phyloP scores from a whole-genome alignment of 306 rosid genomes.

The Arachis hypogaea region DNA sequence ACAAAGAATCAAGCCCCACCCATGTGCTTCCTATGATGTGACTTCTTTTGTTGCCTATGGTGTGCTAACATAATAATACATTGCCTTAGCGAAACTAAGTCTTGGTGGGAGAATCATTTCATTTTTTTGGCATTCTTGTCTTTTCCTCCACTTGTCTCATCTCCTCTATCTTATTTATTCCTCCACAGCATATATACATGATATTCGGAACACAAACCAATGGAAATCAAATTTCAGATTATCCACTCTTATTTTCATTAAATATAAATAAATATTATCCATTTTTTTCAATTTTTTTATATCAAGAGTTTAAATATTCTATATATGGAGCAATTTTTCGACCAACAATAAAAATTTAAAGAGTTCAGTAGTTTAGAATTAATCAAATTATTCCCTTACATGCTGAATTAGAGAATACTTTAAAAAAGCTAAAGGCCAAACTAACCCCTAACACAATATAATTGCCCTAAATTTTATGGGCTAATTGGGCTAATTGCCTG shows the following conservation, averaged over 20 bases:
- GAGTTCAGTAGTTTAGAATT: too few species aligned
- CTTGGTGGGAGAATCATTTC: neutral
- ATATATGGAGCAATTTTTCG: too few species aligned
- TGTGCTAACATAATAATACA: neutral
- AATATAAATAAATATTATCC: neutral
- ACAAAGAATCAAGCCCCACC: slow-evolving; percentile 51
- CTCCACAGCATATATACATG: neutral
- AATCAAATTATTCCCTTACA: too few species aligned
- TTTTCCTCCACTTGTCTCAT: neutral
- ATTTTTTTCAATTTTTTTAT: too few species aligned
- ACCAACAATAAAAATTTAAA: too few species aligned
- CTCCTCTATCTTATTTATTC: neutral
- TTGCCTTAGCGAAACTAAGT: neutral
- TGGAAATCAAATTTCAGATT: neutral
- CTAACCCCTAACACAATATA: too few species aligned
- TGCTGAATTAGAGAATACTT: too few species aligned
- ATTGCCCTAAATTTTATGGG: too few species aligned
- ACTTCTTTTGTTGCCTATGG: slow-evolving; percentile 9
- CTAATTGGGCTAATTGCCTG: too few species aligned
- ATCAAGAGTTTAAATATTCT: too few species aligned
- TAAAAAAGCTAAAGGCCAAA: too few species aligned
- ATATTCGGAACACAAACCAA: neutral
- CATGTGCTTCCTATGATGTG: slow-evolving; percentile 60
- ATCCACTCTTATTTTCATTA: neutral
- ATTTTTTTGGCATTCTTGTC: neutral